Percentiles rank a stretch among this genome's conserved stretches.
Conservation (phyloP, 1,284 basidiomycete genomes). For the Austroboletus niveus region DNA sequence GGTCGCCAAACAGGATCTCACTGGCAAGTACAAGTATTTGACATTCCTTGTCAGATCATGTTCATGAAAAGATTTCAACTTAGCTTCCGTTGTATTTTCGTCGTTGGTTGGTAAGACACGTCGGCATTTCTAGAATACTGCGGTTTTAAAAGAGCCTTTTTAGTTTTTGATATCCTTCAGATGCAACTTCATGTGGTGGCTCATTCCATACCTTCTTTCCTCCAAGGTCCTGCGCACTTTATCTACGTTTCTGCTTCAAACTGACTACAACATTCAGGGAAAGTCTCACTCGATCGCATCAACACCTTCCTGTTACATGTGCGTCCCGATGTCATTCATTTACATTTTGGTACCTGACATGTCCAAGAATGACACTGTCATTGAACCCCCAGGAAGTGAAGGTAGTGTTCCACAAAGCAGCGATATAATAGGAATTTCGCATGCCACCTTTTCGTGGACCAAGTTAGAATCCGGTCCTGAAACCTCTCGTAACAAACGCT, state of each 20-base stretch:
- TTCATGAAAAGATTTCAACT: background rate
- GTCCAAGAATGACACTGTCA: slow-evolving; percentile 4
- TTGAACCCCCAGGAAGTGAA: slow-evolving; percentile 8
- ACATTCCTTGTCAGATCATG: background rate
- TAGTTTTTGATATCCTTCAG: slow-evolving; percentile 30
- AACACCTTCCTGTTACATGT: slow-evolving; percentile 21
- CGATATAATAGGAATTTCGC: slow-evolving; percentile 30
- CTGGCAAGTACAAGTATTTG: slow-evolving; percentile 11
- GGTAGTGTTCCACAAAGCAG: background rate
- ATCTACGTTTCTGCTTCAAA: background rate
- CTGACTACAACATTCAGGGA: slow-evolving; percentile 3
- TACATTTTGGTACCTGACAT: background rate
- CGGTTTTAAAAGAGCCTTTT: background rate
- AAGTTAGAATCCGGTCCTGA: slow-evolving; percentile 14
- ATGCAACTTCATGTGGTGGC: slow-evolving; percentile 22
- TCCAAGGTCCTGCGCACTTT: slow-evolving; percentile 21
- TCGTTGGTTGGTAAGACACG: slow-evolving; percentile 26
- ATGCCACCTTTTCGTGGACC: slow-evolving; percentile 36
- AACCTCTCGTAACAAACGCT: slow-evolving; percentile 32
- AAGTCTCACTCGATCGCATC: slow-evolving; percentile 9
- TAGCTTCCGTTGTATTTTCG: slow-evolving; percentile 32
- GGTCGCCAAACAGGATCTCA: slow-evolving; percentile 18
- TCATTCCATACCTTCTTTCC: slow-evolving; percentile 20
- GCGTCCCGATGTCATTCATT: background rate
- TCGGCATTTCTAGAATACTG: background rate